Evolutionary conservation across 805 yeast species (phyloP).

Genomic region (Wickerhamiella slavikovae): DNA sequence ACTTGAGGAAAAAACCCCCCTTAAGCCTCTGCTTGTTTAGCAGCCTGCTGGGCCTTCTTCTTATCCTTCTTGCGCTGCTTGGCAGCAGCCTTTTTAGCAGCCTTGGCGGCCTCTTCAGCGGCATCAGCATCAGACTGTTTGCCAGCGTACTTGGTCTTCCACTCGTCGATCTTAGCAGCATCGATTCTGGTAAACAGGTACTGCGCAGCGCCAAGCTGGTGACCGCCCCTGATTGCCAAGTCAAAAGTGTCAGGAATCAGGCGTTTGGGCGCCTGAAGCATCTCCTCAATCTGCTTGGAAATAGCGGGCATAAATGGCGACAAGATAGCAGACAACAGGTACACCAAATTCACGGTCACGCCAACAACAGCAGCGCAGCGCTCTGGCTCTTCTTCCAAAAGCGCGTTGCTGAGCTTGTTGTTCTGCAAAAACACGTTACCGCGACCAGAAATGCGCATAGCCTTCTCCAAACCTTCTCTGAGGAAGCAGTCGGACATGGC

Average conservation of each 20-base stretch:
- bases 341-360: slow-evolving; percentile 73
- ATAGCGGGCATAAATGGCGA: slow-evolving; percentile 86
- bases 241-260: slow-evolving; percentile 60
- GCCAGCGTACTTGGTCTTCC: slow-evolving; percentile 82
- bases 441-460: slow-evolving; percentile 78
- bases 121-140: slow-evolving; percentile 17
- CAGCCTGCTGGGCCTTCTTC: no score
- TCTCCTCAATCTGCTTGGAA: slow-evolving; percentile 43
- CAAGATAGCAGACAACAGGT: slow-evolving; percentile 62
- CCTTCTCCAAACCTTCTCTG: slow-evolving; percentile 76
- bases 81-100: slow-evolving; percentile 2
- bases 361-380: slow-evolving; percentile 83
- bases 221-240: slow-evolving; percentile 53
- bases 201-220: slow-evolving; percentile 75
- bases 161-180: slow-evolving; percentile 63
- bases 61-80: not conserved
- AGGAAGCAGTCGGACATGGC: slow-evolving; percentile 54
- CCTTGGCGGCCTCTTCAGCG: slow-evolving; percentile 3
- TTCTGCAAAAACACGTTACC: slow-evolving; percentile 95
- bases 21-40: no score
- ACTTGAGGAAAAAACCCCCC: no score
- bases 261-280: slow-evolving; percentile 65
- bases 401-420: slow-evolving; percentile 76
- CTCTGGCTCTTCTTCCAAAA: slow-evolving; percentile 55
- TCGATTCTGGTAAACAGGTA: slow-evolving; percentile 86